Evolutionary conservation across 768 basidiomycete species (phyloP), one percentile per base, ranked within the genome.

Genomic region (Tricholoma bakamatsutake): DNA sequence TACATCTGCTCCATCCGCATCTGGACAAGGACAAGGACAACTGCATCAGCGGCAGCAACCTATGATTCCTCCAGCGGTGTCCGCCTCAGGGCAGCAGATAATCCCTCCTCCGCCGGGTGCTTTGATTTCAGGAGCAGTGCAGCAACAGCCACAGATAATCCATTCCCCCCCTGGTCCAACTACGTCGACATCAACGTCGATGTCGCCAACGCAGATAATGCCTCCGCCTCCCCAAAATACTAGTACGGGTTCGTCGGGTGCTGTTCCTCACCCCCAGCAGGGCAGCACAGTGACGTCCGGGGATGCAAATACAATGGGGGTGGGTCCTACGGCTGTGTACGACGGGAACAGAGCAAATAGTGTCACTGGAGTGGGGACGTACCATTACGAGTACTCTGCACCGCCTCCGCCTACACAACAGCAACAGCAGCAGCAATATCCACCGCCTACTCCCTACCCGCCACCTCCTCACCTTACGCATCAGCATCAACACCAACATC

Each of bases 31-130:
- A 18, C 56, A 56, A 34, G 30, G 43, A 18, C 69, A 66, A 17
- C 48, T 53, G 57, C n/a, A 66, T 57, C 42, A 52, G 6, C 40
- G 42, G 18, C 57, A 46, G 17, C 54, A 43, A 17, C 53, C 58
- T 5, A 57, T 50, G 24, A 64, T 66, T 35, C 65, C 62, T 3
- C 62, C 62, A 13, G 55, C 58, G 4, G 58, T 59, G 48, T 54
- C 64, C 7, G 58, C 51, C 2, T 58, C 59, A 39, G 60, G 51
- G 4, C 52, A 54, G n/a, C 45, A 33, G 10, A 55, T 55, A 4
- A 42, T 42, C 0, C 53, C 48, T 15, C 53, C 53, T 10, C 40
- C 54, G 13, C 42, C 52, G 1, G 56, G 47, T 17, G 52, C 45
- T 28, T 18, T 27, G 15, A 18, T 28, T 24, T 8, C 45, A 13